phyloP scores from a whole-genome alignment of 1,284 basidiomycete genomes.

The Boletus albobrunnescens region DNA sequence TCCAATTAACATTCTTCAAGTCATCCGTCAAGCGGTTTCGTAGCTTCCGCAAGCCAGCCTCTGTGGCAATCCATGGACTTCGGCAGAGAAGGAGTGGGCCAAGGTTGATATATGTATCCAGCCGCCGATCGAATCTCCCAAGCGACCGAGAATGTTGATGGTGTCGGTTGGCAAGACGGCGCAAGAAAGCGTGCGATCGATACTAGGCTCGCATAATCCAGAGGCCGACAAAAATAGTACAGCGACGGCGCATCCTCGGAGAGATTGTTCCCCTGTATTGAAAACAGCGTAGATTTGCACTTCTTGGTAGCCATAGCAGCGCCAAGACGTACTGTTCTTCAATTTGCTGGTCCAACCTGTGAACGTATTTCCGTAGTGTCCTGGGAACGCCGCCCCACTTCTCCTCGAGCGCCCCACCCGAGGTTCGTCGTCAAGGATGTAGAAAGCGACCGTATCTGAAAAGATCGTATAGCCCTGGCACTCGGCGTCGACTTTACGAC shows the following conservation, averaged over 20 bases:
- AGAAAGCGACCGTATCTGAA: background rate
- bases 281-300: fast-evolving
- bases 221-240: conserved; percentile 2
- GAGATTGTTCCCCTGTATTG: background rate
- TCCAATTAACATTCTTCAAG: background rate
- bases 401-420: background rate
- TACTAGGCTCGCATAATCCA: fast-evolving
- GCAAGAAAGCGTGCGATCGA: fast-evolving
- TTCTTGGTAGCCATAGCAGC: background rate
- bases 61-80: background rate
- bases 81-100: background rate
- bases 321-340: fast-evolving
- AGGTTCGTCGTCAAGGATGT: background rate
- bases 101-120: background rate
- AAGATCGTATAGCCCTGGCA: background rate
- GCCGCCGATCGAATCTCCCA: background rate
- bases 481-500: background rate
- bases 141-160: background rate
- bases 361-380: background rate
- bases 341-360: fast-evolving
- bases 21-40: no score
- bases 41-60: background rate
- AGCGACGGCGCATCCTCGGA: background rate
- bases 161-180: background rate
- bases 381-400: background rate